phyloP scores from a whole-genome alignment of 1,284 basidiomycete genomes.

The Trichosporon sp. region DNA sequence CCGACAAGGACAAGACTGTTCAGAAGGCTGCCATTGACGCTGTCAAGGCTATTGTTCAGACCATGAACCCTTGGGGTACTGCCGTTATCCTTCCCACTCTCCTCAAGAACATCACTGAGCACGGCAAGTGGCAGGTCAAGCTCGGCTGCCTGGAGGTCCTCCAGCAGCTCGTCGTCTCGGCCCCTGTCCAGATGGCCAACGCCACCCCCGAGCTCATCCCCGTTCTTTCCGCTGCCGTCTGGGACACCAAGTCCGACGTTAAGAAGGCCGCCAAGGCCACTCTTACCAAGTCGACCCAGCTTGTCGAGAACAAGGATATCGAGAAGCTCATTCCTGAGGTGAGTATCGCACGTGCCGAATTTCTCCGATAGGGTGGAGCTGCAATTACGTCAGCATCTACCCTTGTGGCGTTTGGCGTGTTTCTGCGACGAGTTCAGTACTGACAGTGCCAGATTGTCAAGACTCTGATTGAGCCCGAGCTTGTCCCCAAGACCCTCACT shows the following conservation, averaged over 20 bases:
- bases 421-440: conserved; percentile 36
- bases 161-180: conserved; percentile 82
- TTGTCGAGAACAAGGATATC: conserved; percentile 95
- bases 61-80: conserved; percentile 87
- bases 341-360: conserved; percentile 11
- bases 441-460: conserved; percentile 55
- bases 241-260: conserved; percentile 99
- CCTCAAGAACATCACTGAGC: conserved; percentile 66
- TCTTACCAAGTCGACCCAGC: conserved; percentile 51
- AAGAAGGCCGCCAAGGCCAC: conserved; percentile 58
- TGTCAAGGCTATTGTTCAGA: conserved; percentile 70
- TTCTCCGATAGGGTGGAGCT: background rate
- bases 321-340: conserved; percentile 92
- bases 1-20: conserved; percentile 74
- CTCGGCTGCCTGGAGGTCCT: conserved; percentile 78
- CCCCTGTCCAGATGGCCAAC: conserved; percentile 78
- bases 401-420: background rate
- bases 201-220: conserved; percentile 97
- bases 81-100: conserved; percentile 80
- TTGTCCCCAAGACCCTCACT: conserved; percentile 92
- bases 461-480: conserved; percentile 97
- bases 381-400: background rate
- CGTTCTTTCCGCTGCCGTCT: conserved; percentile 90
- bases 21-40: conserved; percentile 76
- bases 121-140: conserved; percentile 99